phyloP scores from a whole-genome alignment of 495 filamentous ascomycete species.

The Geoglossum glabrum region DNA sequence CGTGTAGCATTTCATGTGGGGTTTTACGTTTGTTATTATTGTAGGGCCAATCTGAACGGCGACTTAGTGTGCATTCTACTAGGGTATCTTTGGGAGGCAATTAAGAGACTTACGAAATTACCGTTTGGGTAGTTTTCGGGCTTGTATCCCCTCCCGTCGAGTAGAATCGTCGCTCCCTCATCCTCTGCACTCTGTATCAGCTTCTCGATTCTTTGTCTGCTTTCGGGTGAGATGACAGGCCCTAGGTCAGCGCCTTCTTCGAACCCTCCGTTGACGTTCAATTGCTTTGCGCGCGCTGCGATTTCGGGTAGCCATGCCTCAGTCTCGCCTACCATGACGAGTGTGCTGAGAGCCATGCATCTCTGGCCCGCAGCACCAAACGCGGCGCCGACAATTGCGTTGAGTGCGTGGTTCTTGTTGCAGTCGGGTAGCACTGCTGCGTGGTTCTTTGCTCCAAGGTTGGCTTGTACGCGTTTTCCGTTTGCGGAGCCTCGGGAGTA shows the following conservation, averaged over 20 bases:
- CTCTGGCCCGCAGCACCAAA: conserved; percentile 95
- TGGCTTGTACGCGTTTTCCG: conserved; percentile 88
- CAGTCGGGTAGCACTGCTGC: conserved; percentile 85
- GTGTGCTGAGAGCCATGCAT: conserved; percentile 90
- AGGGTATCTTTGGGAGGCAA: no score
- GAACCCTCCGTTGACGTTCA: conserved; percentile 86
- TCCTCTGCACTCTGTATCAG: conserved; percentile 77
- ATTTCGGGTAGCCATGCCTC: conserved; percentile 84
- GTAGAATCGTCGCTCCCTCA: conserved; percentile 81
- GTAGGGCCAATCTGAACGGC: conserved; percentile 51
- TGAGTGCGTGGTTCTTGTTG: conserved; percentile 94
- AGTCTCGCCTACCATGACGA: conserved; percentile 88
- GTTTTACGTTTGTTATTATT: conserved; percentile 82
- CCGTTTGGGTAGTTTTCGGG: conserved; percentile 88
- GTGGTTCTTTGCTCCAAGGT: conserved; percentile 97
- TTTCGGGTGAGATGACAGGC: conserved; percentile 89
- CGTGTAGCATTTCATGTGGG: conserved; percentile 81
- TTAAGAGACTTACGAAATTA: conserved; percentile 55
- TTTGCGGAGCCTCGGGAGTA: conserved; percentile 77
- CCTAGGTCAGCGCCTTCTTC: conserved; percentile 86
- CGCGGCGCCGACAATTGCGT: conserved; percentile 83
- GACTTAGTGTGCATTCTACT: no score
- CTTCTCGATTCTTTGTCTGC: conserved; percentile 72
- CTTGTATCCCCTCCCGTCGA: conserved; percentile 83
- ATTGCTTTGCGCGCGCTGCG: conserved; percentile 73